These are phyloP conservation scores for Camelina sativa DNA, from an alignment of 345 rosid genomes.

Conservation along the genomic window DNA sequence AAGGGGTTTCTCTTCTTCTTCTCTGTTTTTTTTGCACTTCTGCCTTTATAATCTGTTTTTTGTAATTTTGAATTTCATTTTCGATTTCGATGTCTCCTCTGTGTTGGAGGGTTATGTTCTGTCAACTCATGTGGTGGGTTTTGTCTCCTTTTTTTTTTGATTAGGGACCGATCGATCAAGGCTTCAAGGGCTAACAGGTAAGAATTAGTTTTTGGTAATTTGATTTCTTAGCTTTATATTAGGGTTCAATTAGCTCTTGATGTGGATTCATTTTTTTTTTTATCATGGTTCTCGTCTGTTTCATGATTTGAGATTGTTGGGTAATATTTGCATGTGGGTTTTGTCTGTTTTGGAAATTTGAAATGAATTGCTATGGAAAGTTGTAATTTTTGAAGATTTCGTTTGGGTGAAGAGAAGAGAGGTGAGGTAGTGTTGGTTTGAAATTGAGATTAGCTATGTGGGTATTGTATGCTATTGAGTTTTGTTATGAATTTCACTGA, in stretches of 20 bases:
- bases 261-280: not conserved
- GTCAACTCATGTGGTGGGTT: constrained; percentile 25
- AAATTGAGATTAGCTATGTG: constrained; percentile 23
- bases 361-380: not conserved
- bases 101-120: constrained; percentile 11
- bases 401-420: not conserved
- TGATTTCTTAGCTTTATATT: constrained; percentile 2
- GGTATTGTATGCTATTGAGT: not conserved
- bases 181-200: constrained; percentile 39
- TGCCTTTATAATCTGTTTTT: not conserved
- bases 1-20: not conserved
- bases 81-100: constrained; percentile 6
- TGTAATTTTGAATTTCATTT: not conserved
- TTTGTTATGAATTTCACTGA: not conserved
- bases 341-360: constrained; percentile 8
- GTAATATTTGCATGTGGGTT: constrained; percentile 30
- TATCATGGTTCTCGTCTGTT: not conserved
- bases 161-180: constrained; percentile 39
- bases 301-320: constrained; percentile 23
- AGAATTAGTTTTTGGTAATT: constrained; percentile 14
- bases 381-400: constrained; percentile 3
- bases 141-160: constrained; percentile 13
- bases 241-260: constrained; percentile 37
- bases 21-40: not conserved
- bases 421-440: not conserved